Conservation (phyloP, 495 filamentous ascomycete genomes). For the Hypoxylon fragiforme region DNA sequence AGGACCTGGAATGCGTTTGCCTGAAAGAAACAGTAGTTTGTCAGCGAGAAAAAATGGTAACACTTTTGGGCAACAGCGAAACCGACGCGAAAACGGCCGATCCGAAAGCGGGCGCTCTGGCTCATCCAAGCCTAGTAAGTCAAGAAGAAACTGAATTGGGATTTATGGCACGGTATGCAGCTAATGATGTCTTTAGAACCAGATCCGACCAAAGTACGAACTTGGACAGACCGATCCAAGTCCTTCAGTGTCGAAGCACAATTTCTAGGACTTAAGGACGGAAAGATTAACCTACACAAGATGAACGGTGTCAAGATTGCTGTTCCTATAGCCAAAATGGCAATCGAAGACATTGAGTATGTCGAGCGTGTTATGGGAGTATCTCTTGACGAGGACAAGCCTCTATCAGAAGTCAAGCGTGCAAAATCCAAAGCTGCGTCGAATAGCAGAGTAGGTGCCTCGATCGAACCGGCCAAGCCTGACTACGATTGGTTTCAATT, state of each 20-base stretch:
- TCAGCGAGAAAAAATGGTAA: conserved; percentile 60
- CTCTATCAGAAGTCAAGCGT: conserved; percentile 75
- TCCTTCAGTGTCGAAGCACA: conserved; percentile 98
- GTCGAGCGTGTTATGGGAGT: conserved; percentile 84
- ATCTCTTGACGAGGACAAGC: conserved; percentile 95
- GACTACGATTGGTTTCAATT: conserved; percentile 99
- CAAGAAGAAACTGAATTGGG: neutral
- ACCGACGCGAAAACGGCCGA: conserved; percentile 67
- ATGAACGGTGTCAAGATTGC: conserved; percentile 97
- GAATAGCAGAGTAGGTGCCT: conserved; percentile 44
- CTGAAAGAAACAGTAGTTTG: conserved; percentile 70
- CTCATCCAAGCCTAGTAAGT: conserved; percentile 75
- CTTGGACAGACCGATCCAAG: conserved; percentile 92
- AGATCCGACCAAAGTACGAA: conserved; percentile 78
- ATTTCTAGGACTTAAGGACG: conserved; percentile 89
- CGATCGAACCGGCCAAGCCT: conserved; percentile 62
- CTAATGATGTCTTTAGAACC: conserved; percentile 61
- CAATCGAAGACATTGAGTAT: conserved; percentile 89
- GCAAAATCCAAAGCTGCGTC: conserved; percentile 37
- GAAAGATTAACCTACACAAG: conserved; percentile 98
- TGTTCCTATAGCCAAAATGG: conserved; percentile 93
- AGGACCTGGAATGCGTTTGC: conserved; percentile 71
- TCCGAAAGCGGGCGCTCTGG: conserved; percentile 47
- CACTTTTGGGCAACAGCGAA: conserved; percentile 64
- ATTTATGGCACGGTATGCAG: neutral